Base-by-base conservation (phyloP, 352 stramenopile genomes). In the Pythium utonaiense region DNA sequence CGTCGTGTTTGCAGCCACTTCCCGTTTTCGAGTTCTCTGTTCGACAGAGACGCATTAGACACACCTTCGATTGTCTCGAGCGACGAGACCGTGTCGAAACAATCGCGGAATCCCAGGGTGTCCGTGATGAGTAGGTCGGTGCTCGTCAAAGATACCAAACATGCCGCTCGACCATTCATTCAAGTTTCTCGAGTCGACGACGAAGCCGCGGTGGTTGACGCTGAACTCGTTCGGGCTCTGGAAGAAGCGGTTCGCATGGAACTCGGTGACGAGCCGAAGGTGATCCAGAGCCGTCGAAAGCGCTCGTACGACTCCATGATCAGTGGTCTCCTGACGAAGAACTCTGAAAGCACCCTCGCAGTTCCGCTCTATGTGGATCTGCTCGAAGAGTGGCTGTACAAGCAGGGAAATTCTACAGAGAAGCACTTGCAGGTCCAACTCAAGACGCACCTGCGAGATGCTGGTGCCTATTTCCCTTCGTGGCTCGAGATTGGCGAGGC, bases 311-410 rank as follows among this genome's bases (percentile, higher is more conserved):
- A 64, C 16, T 25, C 30, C 12, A 60, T 64, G 47, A 40, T 56
- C 19, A 56, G 24, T 28, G 34, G 14, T 21, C 4, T 47, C 3
- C 6, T 57, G 5, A 53, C 47, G n/a, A 16, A 22, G 19, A 41
- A 49, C 7, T 49, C n/a, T 8, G 47, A 58, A 27, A 59, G 4
- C 9, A 55, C 16, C 6, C 41, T 73, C 27, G 48, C 66, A 17
- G 62, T 83, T 4, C 81, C 81, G 28, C 47, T 72, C 28, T 91
- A 88, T 52, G 69, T 85, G 7, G 62, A 62, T 47, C 60, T 88
- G 21, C 51, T 90, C 22, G 80, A 90, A 64, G 78, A 90, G 52
- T 67, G 75, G 40, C 57, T 76, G 16, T 88, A 80, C 59, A 78
- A 75, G 51, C 62, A 78, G 16, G 65, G 61, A 2, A 61, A 74